Evolutionary conservation across 805 yeast genomes (phyloP).

Genomic region (Citeromyces matritensis): DNA sequence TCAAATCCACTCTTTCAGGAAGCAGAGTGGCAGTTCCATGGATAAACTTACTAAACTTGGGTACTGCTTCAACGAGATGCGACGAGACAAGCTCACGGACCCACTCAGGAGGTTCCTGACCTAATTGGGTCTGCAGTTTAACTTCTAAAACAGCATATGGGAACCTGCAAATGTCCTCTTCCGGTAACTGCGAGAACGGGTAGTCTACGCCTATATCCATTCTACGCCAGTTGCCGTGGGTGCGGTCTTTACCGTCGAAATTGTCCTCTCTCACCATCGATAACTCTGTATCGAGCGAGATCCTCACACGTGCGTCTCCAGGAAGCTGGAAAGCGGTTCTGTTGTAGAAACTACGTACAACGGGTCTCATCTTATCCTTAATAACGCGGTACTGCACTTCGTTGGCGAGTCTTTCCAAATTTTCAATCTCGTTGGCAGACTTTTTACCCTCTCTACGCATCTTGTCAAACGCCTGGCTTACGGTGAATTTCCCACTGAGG

Average conservation of each 20-base stretch:
- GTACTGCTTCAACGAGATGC: constrained; percentile 95
- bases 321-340: constrained; percentile 99
- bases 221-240: constrained; percentile 93
- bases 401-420: constrained; percentile 79
- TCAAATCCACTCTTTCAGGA: constrained; percentile 66
- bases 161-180: constrained; percentile 77
- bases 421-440: constrained; percentile 74
- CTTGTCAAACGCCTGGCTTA: constrained; percentile 81
- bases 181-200: constrained; percentile 82
- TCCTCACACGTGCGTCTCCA: constrained; percentile 98
- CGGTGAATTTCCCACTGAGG: constrained; percentile 72
- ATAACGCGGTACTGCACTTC: constrained; percentile 87
- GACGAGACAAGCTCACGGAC: constrained; percentile 82
- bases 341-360: constrained; percentile 88
- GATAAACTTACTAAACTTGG: constrained; percentile 92
- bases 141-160: constrained; percentile 98
- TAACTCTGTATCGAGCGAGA: constrained; percentile 91
- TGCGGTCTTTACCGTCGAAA: constrained; percentile 85
- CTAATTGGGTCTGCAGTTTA: constrained; percentile 91
- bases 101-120: constrained; percentile 99
- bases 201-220: constrained; percentile 96
- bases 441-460: constrained; percentile 89
- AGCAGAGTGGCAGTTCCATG: constrained; percentile 92
- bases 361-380: constrained; percentile 80
- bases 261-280: constrained; percentile 97